Conservation (phyloP, 371 early-diverging fungal genomes). For the Sporodiniella umbellata region DNA sequence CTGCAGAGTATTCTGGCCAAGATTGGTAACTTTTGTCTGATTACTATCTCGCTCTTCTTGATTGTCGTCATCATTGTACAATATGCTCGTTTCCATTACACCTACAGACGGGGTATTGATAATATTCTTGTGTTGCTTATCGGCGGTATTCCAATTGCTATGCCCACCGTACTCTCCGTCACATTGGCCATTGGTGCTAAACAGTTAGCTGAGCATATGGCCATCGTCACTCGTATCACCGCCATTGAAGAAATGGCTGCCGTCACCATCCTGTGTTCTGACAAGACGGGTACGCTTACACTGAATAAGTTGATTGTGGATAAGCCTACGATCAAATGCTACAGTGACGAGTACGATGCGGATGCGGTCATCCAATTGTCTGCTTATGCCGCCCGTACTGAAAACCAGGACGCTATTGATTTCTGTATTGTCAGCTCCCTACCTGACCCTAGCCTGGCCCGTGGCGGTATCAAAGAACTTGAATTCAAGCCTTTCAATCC, state of each 20-base stretch:
- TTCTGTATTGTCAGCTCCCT: slow-evolving; percentile 66
- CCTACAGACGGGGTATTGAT: slow-evolving; percentile 67
- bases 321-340: slow-evolving; percentile 59
- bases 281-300: slow-evolving; percentile 96
- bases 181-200: slow-evolving; percentile 92
- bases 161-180: slow-evolving; percentile 84
- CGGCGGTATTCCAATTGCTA: slow-evolving; percentile 78
- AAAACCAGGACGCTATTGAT: slow-evolving; percentile 78
- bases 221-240: slow-evolving; percentile 84
- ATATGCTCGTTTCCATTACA: slow-evolving; percentile 73
- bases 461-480: slow-evolving; percentile 62
- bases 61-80: slow-evolving; percentile 78
- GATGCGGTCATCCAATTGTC: slow-evolving; percentile 61
- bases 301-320: slow-evolving; percentile 85
- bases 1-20: slow-evolving; percentile 85
- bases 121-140: slow-evolving; percentile 73
- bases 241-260: slow-evolving; percentile 94
- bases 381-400: slow-evolving; percentile 65
- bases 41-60: slow-evolving; percentile 64
- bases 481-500: slow-evolving; percentile 88
- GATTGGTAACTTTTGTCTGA: slow-evolving; percentile 86
- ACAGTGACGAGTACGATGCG: slow-evolving; percentile 42
- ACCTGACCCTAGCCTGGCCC: slow-evolving; percentile 54
- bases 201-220: slow-evolving; percentile 88
- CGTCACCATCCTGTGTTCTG: slow-evolving; percentile 89